Evolutionary conservation across 179 eudicot species (phyloP).

Genomic region (Silene noctiflora): DNA sequence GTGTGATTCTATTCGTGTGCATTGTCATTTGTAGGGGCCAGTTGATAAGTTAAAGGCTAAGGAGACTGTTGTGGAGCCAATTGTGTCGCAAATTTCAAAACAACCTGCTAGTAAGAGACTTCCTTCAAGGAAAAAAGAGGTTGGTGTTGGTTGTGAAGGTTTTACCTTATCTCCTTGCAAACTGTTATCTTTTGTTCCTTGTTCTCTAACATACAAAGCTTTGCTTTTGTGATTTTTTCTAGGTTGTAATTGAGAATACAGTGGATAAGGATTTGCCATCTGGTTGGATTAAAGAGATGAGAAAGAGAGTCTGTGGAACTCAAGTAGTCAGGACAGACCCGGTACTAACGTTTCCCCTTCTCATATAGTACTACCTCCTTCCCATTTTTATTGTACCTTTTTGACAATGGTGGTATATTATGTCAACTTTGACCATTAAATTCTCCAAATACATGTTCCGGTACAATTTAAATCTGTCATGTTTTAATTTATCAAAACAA

Average conservation of each 20-base stretch:
- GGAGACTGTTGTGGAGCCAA: conserved; percentile 25
- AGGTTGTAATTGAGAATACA: conserved; percentile 48
- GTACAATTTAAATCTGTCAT: background rate
- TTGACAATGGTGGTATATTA: too few relatives aligned
- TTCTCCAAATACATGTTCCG: too few relatives aligned
- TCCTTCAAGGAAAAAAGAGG: conserved; percentile 26
- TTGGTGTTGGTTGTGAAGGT: conserved; percentile 11
- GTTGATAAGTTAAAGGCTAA: conserved; percentile 20
- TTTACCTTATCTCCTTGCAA: conserved; percentile 1
- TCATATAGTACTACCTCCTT: background rate
- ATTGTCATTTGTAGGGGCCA: conserved; percentile 28
- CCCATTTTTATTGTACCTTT: background rate
- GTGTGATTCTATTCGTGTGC: conserved; percentile 11
- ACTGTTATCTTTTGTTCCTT: conserved; percentile 10
- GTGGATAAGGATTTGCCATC: conserved; percentile 58
- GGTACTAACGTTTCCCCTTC: conserved; percentile 34
- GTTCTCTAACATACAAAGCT: conserved; percentile 20
- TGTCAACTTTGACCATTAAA: too few relatives aligned
- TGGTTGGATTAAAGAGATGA: conserved; percentile 82
- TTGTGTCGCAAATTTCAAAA: conserved; percentile 20
- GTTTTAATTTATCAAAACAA: background rate
- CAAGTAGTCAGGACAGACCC: conserved; percentile 43
- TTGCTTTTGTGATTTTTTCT: conserved; percentile 23
- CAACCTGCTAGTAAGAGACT: conserved; percentile 18
- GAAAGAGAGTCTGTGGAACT: conserved; percentile 29